phyloP scores from a whole-genome alignment of 2,329 filamentous ascomycete genomes.

The Byssothecium circinans region DNA sequence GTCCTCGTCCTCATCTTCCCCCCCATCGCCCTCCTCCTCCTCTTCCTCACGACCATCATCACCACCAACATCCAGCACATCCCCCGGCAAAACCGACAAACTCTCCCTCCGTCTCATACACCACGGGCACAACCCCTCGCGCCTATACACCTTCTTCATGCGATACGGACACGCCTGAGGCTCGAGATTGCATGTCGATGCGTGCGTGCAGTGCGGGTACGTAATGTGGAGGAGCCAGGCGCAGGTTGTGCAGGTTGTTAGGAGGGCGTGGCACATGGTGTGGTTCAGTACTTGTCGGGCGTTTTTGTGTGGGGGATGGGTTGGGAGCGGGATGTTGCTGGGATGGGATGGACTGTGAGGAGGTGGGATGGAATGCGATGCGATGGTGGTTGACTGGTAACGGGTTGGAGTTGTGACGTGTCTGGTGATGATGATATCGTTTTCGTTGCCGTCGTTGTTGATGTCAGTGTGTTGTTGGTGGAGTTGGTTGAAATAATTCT shows the following conservation, averaged over 20 bases:
- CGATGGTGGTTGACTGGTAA: no score
- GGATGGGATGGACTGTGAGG: no score
- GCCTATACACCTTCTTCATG: slow-evolving; percentile 19
- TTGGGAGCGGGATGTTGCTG: no score
- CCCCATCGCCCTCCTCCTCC: neutral
- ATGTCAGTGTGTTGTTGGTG: no score
- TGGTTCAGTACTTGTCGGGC: neutral
- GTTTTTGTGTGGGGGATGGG: no score
- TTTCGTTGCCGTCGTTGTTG: no score
- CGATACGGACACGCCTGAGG: slow-evolving; percentile 27
- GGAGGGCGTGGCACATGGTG: slow-evolving; percentile 30
- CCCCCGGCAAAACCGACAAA: slow-evolving; percentile 17
- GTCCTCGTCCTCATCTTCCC: no score
- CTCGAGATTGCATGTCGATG: slow-evolving; percentile 16
- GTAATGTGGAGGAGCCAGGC: slow-evolving; percentile 14
- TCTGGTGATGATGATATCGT: no score
- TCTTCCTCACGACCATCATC: neutral
- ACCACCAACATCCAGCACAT: no score
- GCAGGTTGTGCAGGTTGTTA: slow-evolving; percentile 24
- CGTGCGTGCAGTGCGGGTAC: slow-evolving; percentile 28
- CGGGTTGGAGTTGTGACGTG: no score
- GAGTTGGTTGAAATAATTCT: no score
- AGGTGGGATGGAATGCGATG: no score
- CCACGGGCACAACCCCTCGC: slow-evolving; percentile 8
- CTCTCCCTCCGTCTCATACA: slow-evolving; percentile 17